Percentiles rank a stretch among this genome's conserved stretches.
Conservation (phyloP, 1,284 basidiomycete species). For the Fomes fomentarius region DNA sequence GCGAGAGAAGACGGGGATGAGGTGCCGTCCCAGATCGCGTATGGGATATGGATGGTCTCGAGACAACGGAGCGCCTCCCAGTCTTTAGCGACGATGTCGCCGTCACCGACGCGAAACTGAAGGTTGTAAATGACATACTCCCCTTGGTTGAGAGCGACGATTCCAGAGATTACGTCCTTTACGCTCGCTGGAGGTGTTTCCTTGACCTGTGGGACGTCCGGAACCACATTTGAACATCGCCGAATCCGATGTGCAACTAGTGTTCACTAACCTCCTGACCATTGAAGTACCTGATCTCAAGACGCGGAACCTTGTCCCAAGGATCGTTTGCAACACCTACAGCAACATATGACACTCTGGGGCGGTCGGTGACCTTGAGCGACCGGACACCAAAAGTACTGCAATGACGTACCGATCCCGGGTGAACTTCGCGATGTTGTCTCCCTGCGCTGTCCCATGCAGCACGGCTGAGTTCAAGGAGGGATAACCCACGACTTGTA, state of each 20-base stretch:
- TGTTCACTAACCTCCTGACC: slow-evolving; percentile 3
- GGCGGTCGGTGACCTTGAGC: neutral
- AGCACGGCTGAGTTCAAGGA: neutral
- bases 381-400: too few species aligned
- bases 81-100: slow-evolving; percentile 10
- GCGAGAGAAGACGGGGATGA: neutral
- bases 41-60: slow-evolving; percentile 9
- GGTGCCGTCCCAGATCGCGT: slow-evolving; percentile 10
- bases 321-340: slow-evolving; percentile 12
- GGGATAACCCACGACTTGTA: slow-evolving; percentile 11
- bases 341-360: slow-evolving; percentile 2
- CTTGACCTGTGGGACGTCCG: too few species aligned
- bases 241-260: too few species aligned
- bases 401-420: neutral
- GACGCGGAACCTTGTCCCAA: slow-evolving; percentile 13
- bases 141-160: slow-evolving; percentile 7
- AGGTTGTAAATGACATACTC: slow-evolving; percentile 11
- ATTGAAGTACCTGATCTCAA: slow-evolving; percentile 4
- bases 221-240: too few species aligned
- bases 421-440: slow-evolving; percentile 7
- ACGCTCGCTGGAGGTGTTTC: too few species aligned
- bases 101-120: slow-evolving; percentile 19
- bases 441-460: slow-evolving; percentile 2
- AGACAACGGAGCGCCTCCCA: slow-evolving; percentile 9
- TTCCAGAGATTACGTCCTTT: neutral